These are phyloP conservation scores for Sordaria brevicollis DNA, from an alignment of 495 filamentous ascomycete species.

Conservation along the genomic window DNA sequence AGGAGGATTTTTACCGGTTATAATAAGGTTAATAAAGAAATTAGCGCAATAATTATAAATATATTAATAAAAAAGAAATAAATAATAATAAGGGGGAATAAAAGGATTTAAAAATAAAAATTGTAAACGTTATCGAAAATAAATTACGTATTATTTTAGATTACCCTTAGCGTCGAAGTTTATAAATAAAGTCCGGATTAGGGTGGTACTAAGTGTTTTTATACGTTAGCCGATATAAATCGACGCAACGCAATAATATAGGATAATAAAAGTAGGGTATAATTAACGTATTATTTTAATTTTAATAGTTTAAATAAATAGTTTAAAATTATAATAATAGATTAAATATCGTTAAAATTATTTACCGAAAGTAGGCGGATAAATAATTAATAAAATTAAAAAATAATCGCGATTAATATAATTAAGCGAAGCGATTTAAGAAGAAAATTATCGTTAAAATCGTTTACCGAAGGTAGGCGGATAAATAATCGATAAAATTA, in stretches of 20 bases:
- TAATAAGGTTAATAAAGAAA: not conserved
- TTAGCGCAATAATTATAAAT: not conserved
- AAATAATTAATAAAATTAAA: too few relatives aligned
- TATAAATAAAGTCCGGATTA: not conserved
- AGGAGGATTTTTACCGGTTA: not conserved
- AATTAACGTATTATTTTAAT: too few relatives aligned
- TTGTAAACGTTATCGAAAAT: not conserved
- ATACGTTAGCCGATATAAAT: not conserved
- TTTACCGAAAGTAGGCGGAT: not conserved
- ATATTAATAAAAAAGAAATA: not conserved
- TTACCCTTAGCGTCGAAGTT: too few relatives aligned
- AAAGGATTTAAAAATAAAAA: not conserved
- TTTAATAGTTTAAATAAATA: too few relatives aligned
- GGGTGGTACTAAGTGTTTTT: not conserved
- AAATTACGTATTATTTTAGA: not conserved
- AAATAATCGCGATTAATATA: too few relatives aligned
- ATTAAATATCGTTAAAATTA: not conserved
- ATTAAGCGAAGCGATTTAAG: too few relatives aligned
- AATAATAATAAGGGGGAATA: not conserved
- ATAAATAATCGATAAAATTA: too few relatives aligned
- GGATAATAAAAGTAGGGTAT: too few relatives aligned
- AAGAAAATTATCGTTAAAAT: too few relatives aligned
- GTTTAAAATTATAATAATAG: too few relatives aligned
- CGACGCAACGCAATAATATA: too few relatives aligned
- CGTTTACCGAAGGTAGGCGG: too few relatives aligned